Evolutionary conservation across 1,284 basidiomycete species (phyloP).

Genomic region (Takashimella koratensis): DNA sequence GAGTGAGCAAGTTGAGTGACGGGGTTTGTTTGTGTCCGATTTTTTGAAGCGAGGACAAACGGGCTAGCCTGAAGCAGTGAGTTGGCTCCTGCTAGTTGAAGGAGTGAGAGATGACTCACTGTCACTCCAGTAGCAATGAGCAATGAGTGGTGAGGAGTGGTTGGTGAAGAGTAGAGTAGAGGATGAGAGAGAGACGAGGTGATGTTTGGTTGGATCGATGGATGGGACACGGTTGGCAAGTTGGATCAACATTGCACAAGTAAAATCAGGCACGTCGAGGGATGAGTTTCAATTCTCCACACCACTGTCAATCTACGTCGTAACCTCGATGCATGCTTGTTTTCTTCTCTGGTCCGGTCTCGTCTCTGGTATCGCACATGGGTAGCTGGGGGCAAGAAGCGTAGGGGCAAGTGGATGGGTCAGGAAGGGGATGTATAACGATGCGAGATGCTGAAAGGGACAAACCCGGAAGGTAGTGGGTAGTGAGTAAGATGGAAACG

Average conservation of each 20-base stretch:
- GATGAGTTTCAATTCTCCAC: background rate
- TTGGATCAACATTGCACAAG: background rate
- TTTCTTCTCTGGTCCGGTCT: too few relatives aligned
- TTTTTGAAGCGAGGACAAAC: too few relatives aligned
- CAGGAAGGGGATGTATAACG: background rate
- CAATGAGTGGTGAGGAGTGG: background rate
- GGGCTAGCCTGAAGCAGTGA: too few relatives aligned
- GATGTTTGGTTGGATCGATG: constrained; percentile 6
- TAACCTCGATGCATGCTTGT: background rate
- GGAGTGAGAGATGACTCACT: too few relatives aligned
- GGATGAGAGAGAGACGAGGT: background rate
- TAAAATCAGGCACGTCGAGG: background rate
- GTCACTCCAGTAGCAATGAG: too few relatives aligned
- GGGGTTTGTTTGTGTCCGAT: too few relatives aligned
- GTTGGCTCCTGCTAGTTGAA: too few relatives aligned
- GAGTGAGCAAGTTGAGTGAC: too few relatives aligned
- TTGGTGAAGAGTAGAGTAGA: background rate
- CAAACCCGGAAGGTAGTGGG: background rate
- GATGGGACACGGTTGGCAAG: constrained; percentile 1
- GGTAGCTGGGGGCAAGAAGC: background rate
- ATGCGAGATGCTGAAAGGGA: background rate
- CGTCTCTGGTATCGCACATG: background rate
- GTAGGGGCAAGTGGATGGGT: background rate
- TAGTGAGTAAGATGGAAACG: background rate
- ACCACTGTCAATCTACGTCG: too few relatives aligned